Conservation (phyloP, 495 filamentous ascomycete genomes). For the Daldinia bambusicola region DNA sequence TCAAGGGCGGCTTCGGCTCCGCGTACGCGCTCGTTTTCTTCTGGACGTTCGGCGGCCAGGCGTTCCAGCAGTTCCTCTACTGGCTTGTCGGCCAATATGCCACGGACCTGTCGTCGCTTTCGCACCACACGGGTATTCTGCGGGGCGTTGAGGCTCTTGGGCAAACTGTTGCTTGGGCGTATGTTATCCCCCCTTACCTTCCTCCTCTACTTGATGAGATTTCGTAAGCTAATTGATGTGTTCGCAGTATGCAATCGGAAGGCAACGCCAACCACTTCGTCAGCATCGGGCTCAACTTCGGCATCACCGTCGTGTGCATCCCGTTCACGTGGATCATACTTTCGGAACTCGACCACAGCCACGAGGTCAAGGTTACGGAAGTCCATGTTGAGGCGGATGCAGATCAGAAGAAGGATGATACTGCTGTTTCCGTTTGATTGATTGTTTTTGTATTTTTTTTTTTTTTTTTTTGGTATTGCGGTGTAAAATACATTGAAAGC, state of each 20-base stretch:
- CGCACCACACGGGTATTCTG: slow-evolving; percentile 47
- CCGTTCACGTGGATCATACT: slow-evolving; percentile 50
- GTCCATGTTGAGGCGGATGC: background rate
- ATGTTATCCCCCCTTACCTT: slow-evolving; percentile 27
- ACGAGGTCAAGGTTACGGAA: slow-evolving; percentile 39
- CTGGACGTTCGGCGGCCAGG: slow-evolving; percentile 51
- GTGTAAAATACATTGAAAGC: background rate
- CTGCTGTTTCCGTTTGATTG: slow-evolving; percentile 9
- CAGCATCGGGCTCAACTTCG: slow-evolving; percentile 50
- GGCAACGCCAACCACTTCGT: slow-evolving; percentile 48
- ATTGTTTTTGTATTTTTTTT: background rate
- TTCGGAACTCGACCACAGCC: slow-evolving; percentile 43
- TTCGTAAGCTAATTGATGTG: slow-evolving; percentile 14
- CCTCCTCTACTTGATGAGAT: background rate
- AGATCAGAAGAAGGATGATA: slow-evolving; percentile 11
- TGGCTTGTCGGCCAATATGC: slow-evolving; percentile 50
- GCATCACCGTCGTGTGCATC: slow-evolving; percentile 47
- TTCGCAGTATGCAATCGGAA: slow-evolving; percentile 50
- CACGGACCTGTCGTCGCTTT: slow-evolving; percentile 44
- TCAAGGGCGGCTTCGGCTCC: slow-evolving; percentile 44
- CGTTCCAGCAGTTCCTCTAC: slow-evolving; percentile 51
- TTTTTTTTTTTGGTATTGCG: background rate
- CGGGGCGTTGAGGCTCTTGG: slow-evolving; percentile 48
- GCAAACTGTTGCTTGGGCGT: slow-evolving; percentile 52
- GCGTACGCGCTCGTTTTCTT: slow-evolving; percentile 49